Base-by-base conservation (phyloP, 805 yeast genomes). In the Candida arabinofermentans region DNA sequence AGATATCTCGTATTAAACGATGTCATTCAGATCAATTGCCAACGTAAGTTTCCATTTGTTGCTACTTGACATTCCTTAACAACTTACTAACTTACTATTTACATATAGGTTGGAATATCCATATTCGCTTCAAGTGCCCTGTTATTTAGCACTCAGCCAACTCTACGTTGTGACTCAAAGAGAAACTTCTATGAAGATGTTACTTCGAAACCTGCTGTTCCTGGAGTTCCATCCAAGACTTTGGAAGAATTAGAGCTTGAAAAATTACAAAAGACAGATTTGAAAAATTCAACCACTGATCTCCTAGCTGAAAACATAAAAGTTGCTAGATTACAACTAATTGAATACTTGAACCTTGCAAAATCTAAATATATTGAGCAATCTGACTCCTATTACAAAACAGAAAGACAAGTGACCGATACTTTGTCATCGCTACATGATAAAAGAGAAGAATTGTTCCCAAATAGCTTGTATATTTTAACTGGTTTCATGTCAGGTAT, bases 401-500 rank as follows among this genome's bases (percentile, higher is more conserved):
- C 74, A 4, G 96, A 87, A 65, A 74, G 81, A 54, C 66, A 72
- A 42, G 79, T 85, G 38, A 74, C 86, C 8, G 59, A 70, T 24
- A 81, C 91, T 1, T 61, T 86, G 9, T 71, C 89, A 22, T 70
- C 70, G 13, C 70, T 88, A 50, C 88, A 82, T 59, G 70, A 75
- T 46, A 76, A 68, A 51, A 63, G 71, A 32, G 96, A 88, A 65
- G 85, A 79, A 37, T 62, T 86, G 38, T 69, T 84, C 37, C 93
- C 96, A 12, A 83, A 83, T 48, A 64, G 80, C 3, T 62, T 86
- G 24, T 88, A 86, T 58, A 70, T 88, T 30, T 57, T 79, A 8
- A 75, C 86, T 23, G 89, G 87, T 12, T 72, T 79, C 2, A 69
- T 88, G 41, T 66, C 87, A 7, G 96, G 96, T 29, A 74, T 83